Evolutionary conservation across 1,139 yeast genomes (phyloP).

Genomic region (Lodderomyces elongisporus): DNA sequence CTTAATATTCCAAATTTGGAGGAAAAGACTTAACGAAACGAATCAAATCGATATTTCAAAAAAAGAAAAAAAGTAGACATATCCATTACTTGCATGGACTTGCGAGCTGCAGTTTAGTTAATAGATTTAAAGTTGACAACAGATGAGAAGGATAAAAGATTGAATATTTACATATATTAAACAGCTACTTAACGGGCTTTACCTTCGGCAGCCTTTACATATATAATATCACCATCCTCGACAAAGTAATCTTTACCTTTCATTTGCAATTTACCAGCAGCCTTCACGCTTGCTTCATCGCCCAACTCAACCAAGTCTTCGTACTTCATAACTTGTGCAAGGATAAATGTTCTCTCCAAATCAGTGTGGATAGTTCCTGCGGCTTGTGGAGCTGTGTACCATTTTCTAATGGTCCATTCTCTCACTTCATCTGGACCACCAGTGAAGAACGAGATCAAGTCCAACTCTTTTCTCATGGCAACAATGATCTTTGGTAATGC

Average conservation of each 20-base stretch:
- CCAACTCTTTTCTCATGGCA: slow-evolving; percentile 78
- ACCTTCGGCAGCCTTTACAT: slow-evolving; percentile 96
- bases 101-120: no score
- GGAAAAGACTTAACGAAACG: no score
- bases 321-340: slow-evolving; percentile 45
- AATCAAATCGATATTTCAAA: no score
- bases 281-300: slow-evolving; percentile 80
- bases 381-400: slow-evolving; percentile 83
- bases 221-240: slow-evolving; percentile 74
- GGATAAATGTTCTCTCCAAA: slow-evolving; percentile 47
- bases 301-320: slow-evolving; percentile 67
- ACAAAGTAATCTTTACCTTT: slow-evolving; percentile 98
- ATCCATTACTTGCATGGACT: no score
- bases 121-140: no score
- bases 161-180: no score
- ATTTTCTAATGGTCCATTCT: slow-evolving; percentile 85
- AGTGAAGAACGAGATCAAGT: slow-evolving; percentile 78
- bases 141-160: no score
- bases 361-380: slow-evolving; percentile 81
- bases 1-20: no score
- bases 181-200: slow-evolving; percentile 52
- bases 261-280: slow-evolving; percentile 87
- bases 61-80: no score
- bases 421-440: slow-evolving; percentile 84
- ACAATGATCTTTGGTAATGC: slow-evolving; percentile 86